Evolutionary conservation across 495 filamentous ascomycete species (phyloP).

Genomic region (Margaritispora aquatica): DNA sequence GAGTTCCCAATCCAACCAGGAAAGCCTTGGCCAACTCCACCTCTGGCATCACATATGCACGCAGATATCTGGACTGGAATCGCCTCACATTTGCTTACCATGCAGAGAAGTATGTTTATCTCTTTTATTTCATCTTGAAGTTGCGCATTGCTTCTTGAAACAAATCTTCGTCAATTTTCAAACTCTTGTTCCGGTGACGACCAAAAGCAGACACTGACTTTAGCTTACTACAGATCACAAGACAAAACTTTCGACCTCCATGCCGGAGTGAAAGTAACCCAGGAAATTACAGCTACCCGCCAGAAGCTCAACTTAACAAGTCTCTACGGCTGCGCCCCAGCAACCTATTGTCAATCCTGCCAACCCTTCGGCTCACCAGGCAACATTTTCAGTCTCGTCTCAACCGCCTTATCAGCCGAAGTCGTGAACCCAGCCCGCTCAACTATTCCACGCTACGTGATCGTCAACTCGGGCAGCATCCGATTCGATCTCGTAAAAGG

Average conservation of each 20-base stretch:
- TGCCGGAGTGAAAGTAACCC: constrained; percentile 59
- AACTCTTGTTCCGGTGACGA: too few relatives aligned
- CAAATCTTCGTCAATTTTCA: too few relatives aligned
- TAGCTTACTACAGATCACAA: too few relatives aligned
- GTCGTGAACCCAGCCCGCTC: constrained; percentile 41
- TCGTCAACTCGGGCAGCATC: constrained; percentile 73
- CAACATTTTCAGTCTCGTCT: constrained; percentile 67
- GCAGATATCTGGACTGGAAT: constrained; percentile 84
- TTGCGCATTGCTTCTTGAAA: too few relatives aligned
- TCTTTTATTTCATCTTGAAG: too few relatives aligned
- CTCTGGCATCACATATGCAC: constrained; percentile 44
- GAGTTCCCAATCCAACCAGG: constrained; percentile 25
- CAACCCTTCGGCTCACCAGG: constrained; percentile 50
- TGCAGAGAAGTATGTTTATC: constrained; percentile 46
- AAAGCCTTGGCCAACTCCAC: constrained; percentile 29
- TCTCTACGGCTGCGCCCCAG: constrained; percentile 66
- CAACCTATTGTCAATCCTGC: constrained; percentile 61
- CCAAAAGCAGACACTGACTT: too few relatives aligned
- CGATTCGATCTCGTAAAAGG: constrained; percentile 83
- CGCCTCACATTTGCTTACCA: constrained; percentile 72
- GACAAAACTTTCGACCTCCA: constrained; percentile 58
- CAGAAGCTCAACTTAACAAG: constrained; percentile 55
- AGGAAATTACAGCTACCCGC: constrained; percentile 55
- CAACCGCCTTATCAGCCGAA: constrained; percentile 48
- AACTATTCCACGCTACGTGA: constrained; percentile 51